These are phyloP conservation scores for Diaporthe capsici DNA, from an alignment of 2,329 filamentous ascomycete species.

Conservation along the genomic window DNA sequence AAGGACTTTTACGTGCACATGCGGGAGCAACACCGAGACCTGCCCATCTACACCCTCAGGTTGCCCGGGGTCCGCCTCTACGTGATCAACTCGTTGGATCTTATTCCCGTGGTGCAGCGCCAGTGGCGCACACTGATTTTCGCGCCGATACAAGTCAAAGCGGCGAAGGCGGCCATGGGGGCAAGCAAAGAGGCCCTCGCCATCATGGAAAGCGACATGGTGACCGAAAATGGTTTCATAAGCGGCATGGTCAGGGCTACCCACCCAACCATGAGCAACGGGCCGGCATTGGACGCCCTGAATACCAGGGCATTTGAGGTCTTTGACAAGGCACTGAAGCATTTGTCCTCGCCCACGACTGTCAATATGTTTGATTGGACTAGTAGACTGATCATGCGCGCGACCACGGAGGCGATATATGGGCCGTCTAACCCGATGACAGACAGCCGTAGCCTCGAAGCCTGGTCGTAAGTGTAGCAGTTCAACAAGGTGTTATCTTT, in stretches of 20 bases:
- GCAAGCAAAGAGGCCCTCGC: constrained; percentile 36
- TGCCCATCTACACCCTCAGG: constrained; percentile 30
- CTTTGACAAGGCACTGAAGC: constrained; percentile 27
- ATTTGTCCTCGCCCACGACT: background rate
- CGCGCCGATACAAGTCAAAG: constrained; percentile 21
- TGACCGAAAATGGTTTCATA: constrained; percentile 41
- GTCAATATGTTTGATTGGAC: constrained; percentile 41
- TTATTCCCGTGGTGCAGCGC: constrained; percentile 66
- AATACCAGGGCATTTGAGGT: constrained; percentile 27
- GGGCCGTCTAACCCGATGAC: constrained; percentile 42
- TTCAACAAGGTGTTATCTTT: background rate
- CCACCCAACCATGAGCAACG: constrained; percentile 37
- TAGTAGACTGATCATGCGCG: constrained; percentile 36
- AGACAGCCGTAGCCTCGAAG: constrained; percentile 32
- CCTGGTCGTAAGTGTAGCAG: constrained; percentile 33
- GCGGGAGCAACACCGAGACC: constrained; percentile 2
- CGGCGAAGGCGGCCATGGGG: constrained; percentile 39
- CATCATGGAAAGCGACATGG: constrained; percentile 40
- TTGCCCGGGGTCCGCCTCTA: constrained; percentile 21
- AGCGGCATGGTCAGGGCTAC: constrained; percentile 41
- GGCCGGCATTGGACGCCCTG: constrained; percentile 33
- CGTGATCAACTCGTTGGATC: background rate
- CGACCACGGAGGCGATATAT: constrained; percentile 44
- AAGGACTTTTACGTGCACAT: constrained; percentile 32
- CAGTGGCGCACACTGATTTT: constrained; percentile 27